Evolutionary conservation across 2,329 filamentous ascomycete species (phyloP).

Genomic region (Alternaria hordeiaustralica): DNA sequence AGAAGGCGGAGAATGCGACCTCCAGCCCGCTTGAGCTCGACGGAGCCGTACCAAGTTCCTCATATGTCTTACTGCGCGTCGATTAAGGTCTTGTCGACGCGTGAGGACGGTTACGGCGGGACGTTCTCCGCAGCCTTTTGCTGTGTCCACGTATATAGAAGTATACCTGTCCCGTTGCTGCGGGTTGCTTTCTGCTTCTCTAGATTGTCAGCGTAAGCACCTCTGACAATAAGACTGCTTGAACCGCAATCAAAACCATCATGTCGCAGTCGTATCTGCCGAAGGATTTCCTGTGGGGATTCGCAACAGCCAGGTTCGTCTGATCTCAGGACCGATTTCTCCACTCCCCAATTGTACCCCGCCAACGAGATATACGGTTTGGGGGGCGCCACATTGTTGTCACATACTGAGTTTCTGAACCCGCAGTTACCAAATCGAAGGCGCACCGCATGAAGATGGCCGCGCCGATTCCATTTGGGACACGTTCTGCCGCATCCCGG

Average conservation of each 20-base stretch:
- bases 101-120: constrained; percentile 46
- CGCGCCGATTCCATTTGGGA: constrained; percentile 88
- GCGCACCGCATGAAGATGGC: constrained; percentile 74
- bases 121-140: constrained; percentile 43
- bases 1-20: constrained; percentile 24
- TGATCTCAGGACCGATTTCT: constrained; percentile 19
- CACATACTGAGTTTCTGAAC: constrained; percentile 28
- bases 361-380: constrained; percentile 15
- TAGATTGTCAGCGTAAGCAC: constrained; percentile 13
- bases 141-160: constrained; percentile 39
- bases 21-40: constrained; percentile 23
- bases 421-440: constrained; percentile 87
- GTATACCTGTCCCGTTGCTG: constrained; percentile 27
- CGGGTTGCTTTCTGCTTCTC: constrained; percentile 6
- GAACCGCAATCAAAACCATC: constrained; percentile 11
- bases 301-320: constrained; percentile 51
- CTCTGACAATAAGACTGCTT: constrained; percentile 8
- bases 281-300: constrained; percentile 51
- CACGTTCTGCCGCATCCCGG: constrained; percentile 79
- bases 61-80: constrained; percentile 34
- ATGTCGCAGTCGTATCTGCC: constrained; percentile 49
- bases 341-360: constrained; percentile 25
- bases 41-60: constrained; percentile 25
- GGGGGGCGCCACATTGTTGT: constrained; percentile 2
- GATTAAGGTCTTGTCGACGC: constrained; percentile 36